These are phyloP conservation scores for Aspergillus pseudotamarii DNA, from an alignment of 2,329 filamentous ascomycete species.

Conservation along the genomic window DNA sequence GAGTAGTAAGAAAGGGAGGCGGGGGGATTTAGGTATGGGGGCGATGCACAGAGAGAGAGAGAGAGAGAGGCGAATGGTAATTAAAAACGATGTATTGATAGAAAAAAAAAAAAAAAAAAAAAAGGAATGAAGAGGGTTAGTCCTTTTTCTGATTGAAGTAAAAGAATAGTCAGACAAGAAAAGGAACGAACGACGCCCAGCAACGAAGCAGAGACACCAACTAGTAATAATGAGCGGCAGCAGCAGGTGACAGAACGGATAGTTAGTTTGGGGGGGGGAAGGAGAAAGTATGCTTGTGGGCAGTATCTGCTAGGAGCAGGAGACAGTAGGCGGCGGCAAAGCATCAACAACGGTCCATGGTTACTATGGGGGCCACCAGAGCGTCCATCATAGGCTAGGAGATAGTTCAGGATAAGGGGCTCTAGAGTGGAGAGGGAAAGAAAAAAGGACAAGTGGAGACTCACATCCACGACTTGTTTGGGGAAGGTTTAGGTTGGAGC, in stretches of 20 bases:
- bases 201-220: constrained; percentile 20
- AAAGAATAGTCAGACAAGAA: constrained; percentile 23
- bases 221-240: constrained; percentile 7
- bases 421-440: constrained; percentile 4
- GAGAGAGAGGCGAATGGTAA: constrained; percentile 11
- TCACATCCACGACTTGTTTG: too few relatives aligned
- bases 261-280: background rate
- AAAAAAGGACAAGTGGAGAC: background rate
- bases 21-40: constrained; percentile 9
- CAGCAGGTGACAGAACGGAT: background rate
- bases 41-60: constrained; percentile 11
- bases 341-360: constrained; percentile 22
- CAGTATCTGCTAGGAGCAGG: background rate
- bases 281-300: background rate
- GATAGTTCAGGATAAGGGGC: constrained; percentile 8
- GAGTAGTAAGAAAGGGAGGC: constrained; percentile 7
- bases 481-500: constrained; percentile 13
- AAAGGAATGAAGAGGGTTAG: constrained; percentile 13
- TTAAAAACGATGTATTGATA: constrained; percentile 4
- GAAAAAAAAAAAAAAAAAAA: constrained; percentile 2
- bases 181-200: constrained; percentile 27
- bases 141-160: constrained; percentile 7
- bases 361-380: constrained; percentile 1
- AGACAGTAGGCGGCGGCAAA: constrained; percentile 20
- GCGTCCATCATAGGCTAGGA: constrained; percentile 10